Conservation (phyloP, 805 yeast genomes). For the Wickerhamomyces chaumierensis region DNA sequence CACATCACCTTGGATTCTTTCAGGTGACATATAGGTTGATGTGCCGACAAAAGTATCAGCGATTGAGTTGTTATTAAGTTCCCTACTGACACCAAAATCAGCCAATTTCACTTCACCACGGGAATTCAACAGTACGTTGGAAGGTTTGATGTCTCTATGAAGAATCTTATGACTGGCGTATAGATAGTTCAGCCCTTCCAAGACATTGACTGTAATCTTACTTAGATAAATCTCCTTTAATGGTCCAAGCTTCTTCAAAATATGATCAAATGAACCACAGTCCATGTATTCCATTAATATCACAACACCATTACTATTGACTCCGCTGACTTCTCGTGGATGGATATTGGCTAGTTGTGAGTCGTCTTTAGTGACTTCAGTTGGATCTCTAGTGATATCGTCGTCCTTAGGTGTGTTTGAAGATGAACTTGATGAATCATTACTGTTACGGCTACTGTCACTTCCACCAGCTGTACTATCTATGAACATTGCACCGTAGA, state of each 20-base stretch:
- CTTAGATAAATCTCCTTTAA: slow-evolving; percentile 60
- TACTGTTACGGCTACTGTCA: slow-evolving; percentile 2
- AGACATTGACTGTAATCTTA: slow-evolving; percentile 63
- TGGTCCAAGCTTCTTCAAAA: slow-evolving; percentile 48
- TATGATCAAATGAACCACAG: slow-evolving; percentile 83
- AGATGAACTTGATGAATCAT: not conserved
- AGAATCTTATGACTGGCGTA: slow-evolving; percentile 80
- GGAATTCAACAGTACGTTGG: slow-evolving; percentile 80
- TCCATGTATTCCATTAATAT: slow-evolving; percentile 96
- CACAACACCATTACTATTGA: slow-evolving; percentile 51
- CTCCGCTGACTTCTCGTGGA: slow-evolving; percentile 9
- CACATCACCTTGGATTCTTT: slow-evolving; percentile 87
- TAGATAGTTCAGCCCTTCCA: slow-evolving; percentile 71
- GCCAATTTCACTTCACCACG: slow-evolving; percentile 84
- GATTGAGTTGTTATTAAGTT: slow-evolving; percentile 71
- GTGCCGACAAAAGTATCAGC: slow-evolving; percentile 99
- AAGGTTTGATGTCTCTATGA: slow-evolving; percentile 94
- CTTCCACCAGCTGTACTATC: slow-evolving; percentile 19
- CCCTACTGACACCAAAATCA: slow-evolving; percentile 95
- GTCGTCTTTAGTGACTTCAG: slow-evolving; percentile 3
- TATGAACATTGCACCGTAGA: slow-evolving; percentile 79
- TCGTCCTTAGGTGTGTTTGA: not conserved
- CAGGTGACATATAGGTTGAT: slow-evolving; percentile 96
- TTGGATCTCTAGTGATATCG: slow-evolving; percentile 1
- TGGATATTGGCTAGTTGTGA: slow-evolving; percentile 6